Base-by-base conservation (phyloP, 257 asterid genomes). In the Thymus mandschuricus region DNA sequence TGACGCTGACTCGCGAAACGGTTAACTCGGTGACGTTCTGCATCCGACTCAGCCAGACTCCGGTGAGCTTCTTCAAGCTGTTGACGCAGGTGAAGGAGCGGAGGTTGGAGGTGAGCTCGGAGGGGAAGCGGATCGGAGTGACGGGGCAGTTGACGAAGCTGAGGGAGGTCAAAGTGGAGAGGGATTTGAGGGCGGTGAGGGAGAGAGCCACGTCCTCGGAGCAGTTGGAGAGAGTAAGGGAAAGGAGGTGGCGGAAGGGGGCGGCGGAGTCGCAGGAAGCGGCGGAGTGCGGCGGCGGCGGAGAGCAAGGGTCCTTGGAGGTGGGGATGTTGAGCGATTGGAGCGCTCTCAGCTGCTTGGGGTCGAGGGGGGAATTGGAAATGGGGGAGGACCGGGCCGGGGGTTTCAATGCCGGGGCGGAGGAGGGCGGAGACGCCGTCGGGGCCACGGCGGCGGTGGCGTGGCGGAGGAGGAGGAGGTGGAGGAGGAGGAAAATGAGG, bases 181-280 rank as follows among this genome's bases (percentile, higher is more conserved):
- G 97, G 40, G 98, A 82, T 60, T 89, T 79, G 56, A 92, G 92
- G 21, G 98, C 90, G 13, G 89, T 77, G 73, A 69, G 68, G 31
- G 97, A 86, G 8, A 95, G 58, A 1, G 87, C 85, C 38, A 89
- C 85, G 54, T 86, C 97, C 30, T 82, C 95, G 3, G 98, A 85
- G 88, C 98, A 95, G 84, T 95, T 87, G 69, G 90, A 29, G 50
- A 95, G 87, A 1, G 88, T 86, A 66, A 95, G 94, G 10, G 97
- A 88, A 81, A 85, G 12, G 78, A 95, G 87, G 86, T 86, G 92
- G 81, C 97, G 88, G 80, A 82, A 89, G 45, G 98, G 99, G 69
- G 73, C 8, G 77, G 88, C 15, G 74, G 81, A 60, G 86, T 93
- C 98, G 73, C 98, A 93, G 11, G 82, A n/a, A 49, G 76, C 27